Base-by-base conservation (phyloP, 805 yeast genomes). In the Debaryomyces castellii region DNA sequence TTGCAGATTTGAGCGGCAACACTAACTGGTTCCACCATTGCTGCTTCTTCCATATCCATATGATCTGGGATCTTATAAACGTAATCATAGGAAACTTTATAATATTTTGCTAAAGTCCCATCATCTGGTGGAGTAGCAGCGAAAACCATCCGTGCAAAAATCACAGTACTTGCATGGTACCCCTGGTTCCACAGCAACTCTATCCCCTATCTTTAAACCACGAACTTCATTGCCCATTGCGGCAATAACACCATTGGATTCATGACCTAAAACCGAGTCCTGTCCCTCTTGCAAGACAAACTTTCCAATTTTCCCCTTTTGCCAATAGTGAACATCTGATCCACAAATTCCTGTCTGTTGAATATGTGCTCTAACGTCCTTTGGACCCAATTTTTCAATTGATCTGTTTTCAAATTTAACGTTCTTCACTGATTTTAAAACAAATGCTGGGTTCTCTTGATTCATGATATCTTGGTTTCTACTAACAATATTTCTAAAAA, bases 111-210 rank as follows among this genome's bases (percentile, higher is more conserved):
- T 22, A 54, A 50, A 14, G 58, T 54, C 10, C 45, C 41, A 41
- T 55, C 57, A 38, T 48, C 49, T 3, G 58, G 57, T n/a, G 60
- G 60, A 32, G 58, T 54, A 34, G 58, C 58, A 18, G 58, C 58
- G 41, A 55, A 55, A 5, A n/a, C 64, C 64, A 22, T 51, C 51
- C 34, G 50, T 45, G 33, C 62, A 59, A 14, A 7, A 14, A 14
- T 32, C 51, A 45, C 60, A 53, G 28, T 59, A 55, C 33, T 69
- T 62, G 52, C 85, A 81, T 22, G 81, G 76, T 36, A 71, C 62
- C 41, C 80, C 82, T 5, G 85, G 85, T 60, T 81, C 79, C 48
- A 74, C 57, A n/a, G 78, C 77, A 24, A 74, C 78, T 39, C 73
- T 58, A 50, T 74, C 79, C 40, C 80, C 78, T 23, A 68, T 69